Base-by-base conservation (phyloP, 345 rosid species). In the Eucalyptus regnans region DNA sequence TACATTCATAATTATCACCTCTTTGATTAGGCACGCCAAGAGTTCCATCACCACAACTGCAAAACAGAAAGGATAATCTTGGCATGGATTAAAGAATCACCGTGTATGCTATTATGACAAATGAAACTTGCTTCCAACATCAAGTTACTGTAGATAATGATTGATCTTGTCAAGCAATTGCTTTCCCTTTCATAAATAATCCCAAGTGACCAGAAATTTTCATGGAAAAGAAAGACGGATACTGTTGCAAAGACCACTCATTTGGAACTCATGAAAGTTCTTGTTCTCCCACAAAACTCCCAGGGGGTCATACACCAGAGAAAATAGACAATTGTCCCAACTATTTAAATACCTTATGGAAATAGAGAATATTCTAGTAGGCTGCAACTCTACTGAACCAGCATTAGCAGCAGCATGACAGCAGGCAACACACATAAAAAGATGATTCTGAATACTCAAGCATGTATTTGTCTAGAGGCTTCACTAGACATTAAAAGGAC, bases 1-100 rank as follows among this genome's bases (percentile, higher is more conserved):
- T 92, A 91, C 99, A 98, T 93, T 97, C 99, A 87, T 98, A 98
- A 86, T 98, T 98, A 91, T 98, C 99, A 85, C 99, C 99, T 89
- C 98, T 94, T 94, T 97, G 99, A 91, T 90, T 93, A 89, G 99
- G 99, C 86, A 93, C 94, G 41, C 99, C 99, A 16, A 98, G 98
- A 60, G 95, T 90, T 88, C 99, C 99, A 95, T 98, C 99, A 90
- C 99, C 99, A 20, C 99, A 97, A 91, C 99, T 98, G 93, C 92
- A 93, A 89, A 90, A 79, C 62, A 86, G 44, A 41, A 64, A 41
- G 79, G 12, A 43, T 33, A 51, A 27, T 71, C 4, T 5, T 37
- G 46, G 81, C 27, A 71, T 37, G 44, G 81, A 33, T 64, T 29
- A 71, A 71, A 71, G 81, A 43, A 71, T 23, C 43, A 12, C 46